phyloP scores from a whole-genome alignment of 192 early-diverging fungal species.

The Gonapodya prolifera region DNA sequence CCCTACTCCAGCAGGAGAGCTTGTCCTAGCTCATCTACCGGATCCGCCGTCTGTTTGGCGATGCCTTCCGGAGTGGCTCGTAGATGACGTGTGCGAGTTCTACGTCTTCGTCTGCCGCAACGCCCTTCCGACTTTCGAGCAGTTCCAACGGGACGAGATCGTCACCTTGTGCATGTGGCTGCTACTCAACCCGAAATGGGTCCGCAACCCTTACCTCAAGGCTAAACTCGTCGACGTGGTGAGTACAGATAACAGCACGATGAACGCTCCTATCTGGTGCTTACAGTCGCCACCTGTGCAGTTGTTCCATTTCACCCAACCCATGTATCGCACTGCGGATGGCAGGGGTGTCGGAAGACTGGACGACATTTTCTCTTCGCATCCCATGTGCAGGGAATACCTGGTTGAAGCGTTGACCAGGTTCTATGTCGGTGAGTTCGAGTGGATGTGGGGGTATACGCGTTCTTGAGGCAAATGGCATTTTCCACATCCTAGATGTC shows the following conservation, averaged over 20 bases:
- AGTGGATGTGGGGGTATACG: not conserved
- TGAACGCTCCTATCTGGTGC: slow-evolving; percentile 1
- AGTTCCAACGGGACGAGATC: slow-evolving; percentile 28
- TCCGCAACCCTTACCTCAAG: slow-evolving; percentile 93
- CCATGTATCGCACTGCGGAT: slow-evolving; percentile 24
- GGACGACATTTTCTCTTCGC: slow-evolving; percentile 50
- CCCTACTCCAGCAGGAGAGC: no score
- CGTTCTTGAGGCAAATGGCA: not conserved
- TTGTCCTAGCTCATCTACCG: slow-evolving; percentile 10
- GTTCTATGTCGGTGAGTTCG: slow-evolving; percentile 75
- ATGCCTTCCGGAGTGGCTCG: slow-evolving; percentile 81
- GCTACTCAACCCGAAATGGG: slow-evolving; percentile 58
- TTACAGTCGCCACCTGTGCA: slow-evolving; percentile 39
- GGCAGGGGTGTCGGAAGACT: slow-evolving; percentile 22
- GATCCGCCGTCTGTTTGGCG: not conserved
- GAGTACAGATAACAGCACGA: not conserved
- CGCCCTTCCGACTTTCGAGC: slow-evolving; percentile 27
- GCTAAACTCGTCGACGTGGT: slow-evolving; percentile 81
- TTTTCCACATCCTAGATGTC: slow-evolving; percentile 43
- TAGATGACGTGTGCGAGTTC: slow-evolving; percentile 70
- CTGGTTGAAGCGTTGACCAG: slow-evolving; percentile 72
- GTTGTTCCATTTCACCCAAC: slow-evolving; percentile 56
- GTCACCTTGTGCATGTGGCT: slow-evolving; percentile 64
- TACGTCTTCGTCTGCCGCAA: slow-evolving; percentile 16
- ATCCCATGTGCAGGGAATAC: slow-evolving; percentile 57